These are phyloP conservation scores for Schizonepeta tenuifolia DNA, from an alignment of 257 asterid species.

Conservation along the genomic window DNA sequence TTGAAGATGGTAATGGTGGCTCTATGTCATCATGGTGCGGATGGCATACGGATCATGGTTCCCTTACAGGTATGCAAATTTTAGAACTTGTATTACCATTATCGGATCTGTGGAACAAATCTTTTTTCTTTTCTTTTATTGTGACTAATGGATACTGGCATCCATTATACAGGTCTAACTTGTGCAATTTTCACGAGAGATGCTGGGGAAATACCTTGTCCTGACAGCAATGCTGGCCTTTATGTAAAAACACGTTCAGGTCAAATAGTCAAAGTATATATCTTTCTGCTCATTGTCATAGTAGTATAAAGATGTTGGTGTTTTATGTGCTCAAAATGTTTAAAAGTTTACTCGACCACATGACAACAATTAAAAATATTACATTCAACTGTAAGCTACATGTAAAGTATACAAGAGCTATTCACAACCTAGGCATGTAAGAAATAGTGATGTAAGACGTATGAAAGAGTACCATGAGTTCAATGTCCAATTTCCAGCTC, in stretches of 20 bases:
- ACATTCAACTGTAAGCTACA: not conserved
- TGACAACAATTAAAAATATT: not conserved
- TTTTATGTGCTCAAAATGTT: slow-evolving; percentile 13
- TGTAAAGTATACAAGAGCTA: slow-evolving; percentile 11
- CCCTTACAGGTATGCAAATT: slow-evolving; percentile 71
- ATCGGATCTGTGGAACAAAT: not conserved
- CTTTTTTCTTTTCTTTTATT: not conserved
- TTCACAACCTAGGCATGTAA: slow-evolving; percentile 4
- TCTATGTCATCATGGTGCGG: slow-evolving; percentile 93
- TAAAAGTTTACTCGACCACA: not conserved
- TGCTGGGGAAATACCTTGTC: slow-evolving; percentile 67
- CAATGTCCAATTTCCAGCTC: not conserved
- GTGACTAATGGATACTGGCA: slow-evolving; percentile 36
- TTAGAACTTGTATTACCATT: slow-evolving; percentile 10
- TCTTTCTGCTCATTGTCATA: slow-evolving; percentile 43
- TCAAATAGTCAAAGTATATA: slow-evolving; percentile 78
- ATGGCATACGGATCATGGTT: slow-evolving; percentile 98
- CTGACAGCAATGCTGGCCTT: slow-evolving; percentile 85
- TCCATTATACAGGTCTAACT: slow-evolving; percentile 74
- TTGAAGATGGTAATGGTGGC: slow-evolving; percentile 48
- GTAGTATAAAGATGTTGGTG: slow-evolving; percentile 23
- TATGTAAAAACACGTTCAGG: slow-evolving; percentile 83
- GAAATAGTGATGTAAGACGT: not conserved
- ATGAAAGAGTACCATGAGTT: slow-evolving; percentile 6
- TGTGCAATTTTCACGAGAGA: slow-evolving; percentile 71